Percentiles rank a stretch among this genome's conserved stretches.
Evolutionary conservation across 2,329 filamentous ascomycete species (phyloP).

Genomic region (Ascochyta clinopodiicola): DNA sequence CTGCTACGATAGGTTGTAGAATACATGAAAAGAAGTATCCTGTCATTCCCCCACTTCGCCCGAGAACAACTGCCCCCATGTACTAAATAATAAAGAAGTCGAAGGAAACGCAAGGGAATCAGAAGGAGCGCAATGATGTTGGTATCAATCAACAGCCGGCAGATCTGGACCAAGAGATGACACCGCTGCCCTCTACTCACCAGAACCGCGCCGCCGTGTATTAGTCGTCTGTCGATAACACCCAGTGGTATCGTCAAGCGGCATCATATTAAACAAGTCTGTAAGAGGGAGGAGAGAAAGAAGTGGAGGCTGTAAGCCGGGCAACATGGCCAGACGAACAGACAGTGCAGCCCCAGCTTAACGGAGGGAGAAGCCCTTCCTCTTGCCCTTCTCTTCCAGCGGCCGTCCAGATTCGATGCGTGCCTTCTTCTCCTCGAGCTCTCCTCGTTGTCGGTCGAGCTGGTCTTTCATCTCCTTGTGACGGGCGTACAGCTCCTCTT

Average conservation of each 20-base stretch:
- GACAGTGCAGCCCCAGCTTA: conserved; percentile 55
- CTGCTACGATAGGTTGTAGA: conserved; percentile 51
- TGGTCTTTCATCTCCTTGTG: conserved; percentile 99
- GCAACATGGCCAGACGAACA: conserved; percentile 31
- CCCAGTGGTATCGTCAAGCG: conserved; percentile 50
- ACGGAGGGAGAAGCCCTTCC: conserved; percentile 98
- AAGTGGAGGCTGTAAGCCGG: conserved; percentile 40
- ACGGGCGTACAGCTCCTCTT: conserved; percentile 96
- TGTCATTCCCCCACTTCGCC: conserved; percentile 38
- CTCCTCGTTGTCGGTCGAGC: conserved; percentile 89
- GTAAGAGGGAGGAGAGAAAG: conserved; percentile 48
- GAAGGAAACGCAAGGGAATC: conserved; percentile 41
- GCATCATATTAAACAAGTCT: conserved; percentile 51
- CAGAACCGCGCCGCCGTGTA: conserved; percentile 43
- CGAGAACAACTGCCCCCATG: conserved; percentile 40
- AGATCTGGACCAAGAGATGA: conserved; percentile 47
- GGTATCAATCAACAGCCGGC: conserved; percentile 53
- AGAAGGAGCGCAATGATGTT: conserved; percentile 52
- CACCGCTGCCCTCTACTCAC: conserved; percentile 39
- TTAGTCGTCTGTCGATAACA: conserved; percentile 48
- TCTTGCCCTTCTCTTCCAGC: conserved; percentile 96
- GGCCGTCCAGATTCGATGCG: conserved; percentile 94
- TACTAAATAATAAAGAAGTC: conserved; percentile 48
- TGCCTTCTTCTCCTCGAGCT: conserved; percentile 98
- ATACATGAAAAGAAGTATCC: conserved; percentile 50